phyloP scores from a whole-genome alignment of 169 alveolate species.

The Condylostoma magnum region DNA sequence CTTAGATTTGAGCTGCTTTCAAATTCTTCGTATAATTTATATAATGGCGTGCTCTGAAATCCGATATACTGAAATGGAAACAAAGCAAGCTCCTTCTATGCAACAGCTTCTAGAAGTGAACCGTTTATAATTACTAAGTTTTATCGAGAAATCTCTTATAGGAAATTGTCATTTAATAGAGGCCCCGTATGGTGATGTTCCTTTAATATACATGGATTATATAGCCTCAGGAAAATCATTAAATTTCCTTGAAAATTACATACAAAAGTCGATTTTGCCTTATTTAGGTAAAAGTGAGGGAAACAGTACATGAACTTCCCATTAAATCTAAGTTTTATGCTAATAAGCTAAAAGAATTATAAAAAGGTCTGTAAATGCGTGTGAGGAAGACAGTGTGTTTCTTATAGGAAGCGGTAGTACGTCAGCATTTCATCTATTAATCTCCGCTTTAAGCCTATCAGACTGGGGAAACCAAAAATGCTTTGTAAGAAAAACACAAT shows the following conservation, averaged over 20 bases:
- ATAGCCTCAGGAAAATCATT: constrained; percentile 88
- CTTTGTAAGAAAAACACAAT: constrained; percentile 38
- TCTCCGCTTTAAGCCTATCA: constrained; percentile 45
- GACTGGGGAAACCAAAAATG: constrained; percentile 52
- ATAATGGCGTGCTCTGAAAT: too few species aligned
- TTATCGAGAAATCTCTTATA: constrained; percentile 31
- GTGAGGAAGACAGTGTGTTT: constrained; percentile 71
- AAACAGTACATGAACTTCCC: constrained; percentile 75
- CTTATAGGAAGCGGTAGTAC: constrained; percentile 79
- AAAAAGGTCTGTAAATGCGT: constrained; percentile 67
- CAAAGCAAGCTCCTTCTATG: too few species aligned
- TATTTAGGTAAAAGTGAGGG: constrained; percentile 88
- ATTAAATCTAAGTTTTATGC: constrained; percentile 74
- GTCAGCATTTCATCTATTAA: constrained; percentile 68
- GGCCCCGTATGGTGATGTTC: constrained; percentile 84
- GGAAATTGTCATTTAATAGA: constrained; percentile 35
- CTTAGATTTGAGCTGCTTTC: too few species aligned
- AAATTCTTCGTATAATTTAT: too few species aligned
- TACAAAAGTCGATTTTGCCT: constrained; percentile 69
- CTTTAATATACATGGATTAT: constrained; percentile 80
- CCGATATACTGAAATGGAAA: too few species aligned
- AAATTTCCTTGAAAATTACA: constrained; percentile 77
- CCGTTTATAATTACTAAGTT: too few species aligned
- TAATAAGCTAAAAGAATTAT: constrained; percentile 81
- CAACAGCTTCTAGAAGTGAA: too few species aligned